phyloP scores from a whole-genome alignment of 345 rosid genomes.

The Pseudoturritis turrita region DNA sequence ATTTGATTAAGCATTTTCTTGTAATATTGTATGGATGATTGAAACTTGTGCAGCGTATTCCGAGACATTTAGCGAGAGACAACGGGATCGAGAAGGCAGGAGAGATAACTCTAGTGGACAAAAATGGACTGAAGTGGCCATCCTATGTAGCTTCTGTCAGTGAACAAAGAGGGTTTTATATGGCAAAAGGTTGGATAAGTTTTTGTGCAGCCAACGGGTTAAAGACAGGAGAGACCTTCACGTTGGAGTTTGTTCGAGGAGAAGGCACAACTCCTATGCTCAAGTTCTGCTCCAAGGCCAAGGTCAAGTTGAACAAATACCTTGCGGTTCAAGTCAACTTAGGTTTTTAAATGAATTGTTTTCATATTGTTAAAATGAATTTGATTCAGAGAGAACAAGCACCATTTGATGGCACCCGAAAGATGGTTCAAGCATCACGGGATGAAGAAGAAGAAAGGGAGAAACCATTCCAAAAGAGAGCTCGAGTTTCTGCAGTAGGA shows the following conservation, averaged over 20 bases:
- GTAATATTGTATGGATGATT: neutral
- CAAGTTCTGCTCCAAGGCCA: neutral
- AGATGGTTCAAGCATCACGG: neutral
- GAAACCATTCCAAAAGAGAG: neutral
- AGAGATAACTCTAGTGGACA: slow-evolving; percentile 6
- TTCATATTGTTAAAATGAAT: neutral
- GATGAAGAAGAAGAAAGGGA: neutral
- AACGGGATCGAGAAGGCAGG: neutral
- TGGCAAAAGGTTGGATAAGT: neutral
- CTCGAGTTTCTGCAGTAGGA: neutral
- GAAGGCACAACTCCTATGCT: neutral
- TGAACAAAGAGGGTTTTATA: neutral
- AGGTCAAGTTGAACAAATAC: neutral
- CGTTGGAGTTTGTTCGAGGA: slow-evolving; percentile 4
- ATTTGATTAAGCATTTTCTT: neutral
- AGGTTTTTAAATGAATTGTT: neutral
- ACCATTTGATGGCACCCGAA: neutral
- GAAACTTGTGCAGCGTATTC: neutral
- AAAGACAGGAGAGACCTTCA: neutral
- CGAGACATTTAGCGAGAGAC: neutral
- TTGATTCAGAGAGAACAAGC: neutral
- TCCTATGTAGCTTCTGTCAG: neutral
- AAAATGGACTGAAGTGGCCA: neutral
- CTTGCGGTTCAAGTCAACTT: neutral
- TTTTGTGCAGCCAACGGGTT: neutral